These are phyloP conservation scores for Schwanniomyces occidentalis DNA, from an alignment of 805 yeast species.

Conservation along the genomic window DNA sequence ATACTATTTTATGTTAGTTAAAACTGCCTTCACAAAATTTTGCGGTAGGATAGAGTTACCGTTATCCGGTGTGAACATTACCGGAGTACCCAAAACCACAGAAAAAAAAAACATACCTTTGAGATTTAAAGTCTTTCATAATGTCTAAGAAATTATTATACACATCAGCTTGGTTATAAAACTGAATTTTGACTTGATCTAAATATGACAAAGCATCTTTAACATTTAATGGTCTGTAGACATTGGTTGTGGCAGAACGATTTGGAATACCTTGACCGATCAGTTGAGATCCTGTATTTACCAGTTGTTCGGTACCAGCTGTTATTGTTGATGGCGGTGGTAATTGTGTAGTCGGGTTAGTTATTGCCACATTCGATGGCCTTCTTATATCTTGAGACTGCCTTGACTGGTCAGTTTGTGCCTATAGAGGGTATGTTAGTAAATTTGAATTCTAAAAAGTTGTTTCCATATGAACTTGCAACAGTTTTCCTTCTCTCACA, in stretches of 20 bases:
- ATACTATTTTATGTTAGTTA: constrained; percentile 44
- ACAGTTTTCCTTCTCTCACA: no score
- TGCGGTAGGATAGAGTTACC: no score
- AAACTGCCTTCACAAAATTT: no score
- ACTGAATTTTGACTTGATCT: constrained; percentile 93
- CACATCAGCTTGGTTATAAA: constrained; percentile 89
- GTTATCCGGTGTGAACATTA: background rate
- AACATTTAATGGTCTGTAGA: constrained; percentile 83
- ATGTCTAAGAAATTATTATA: constrained; percentile 95
- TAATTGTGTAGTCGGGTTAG: constrained; percentile 17
- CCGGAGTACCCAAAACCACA: background rate
- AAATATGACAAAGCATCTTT: constrained; percentile 93
- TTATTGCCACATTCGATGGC: constrained; percentile 22
- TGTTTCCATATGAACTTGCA: no score
- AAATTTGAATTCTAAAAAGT: no score
- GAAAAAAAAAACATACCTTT: constrained; percentile 55
- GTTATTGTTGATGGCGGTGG: constrained; percentile 30
- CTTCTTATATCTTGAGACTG: constrained; percentile 24
- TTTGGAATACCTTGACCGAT: constrained; percentile 38
- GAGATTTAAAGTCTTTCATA: constrained; percentile 98
- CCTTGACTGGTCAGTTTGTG: constrained; percentile 20
- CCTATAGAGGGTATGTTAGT: constrained; percentile 9
- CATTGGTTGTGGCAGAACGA: constrained; percentile 40
- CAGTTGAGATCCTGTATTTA: constrained; percentile 11
- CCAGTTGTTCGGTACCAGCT: constrained; percentile 15